Evolutionary conservation across 768 basidiomycete genomes (phyloP), one percentile per base, ranked within the genome.

Genomic region (Lactarius pseudohatsudake): DNA sequence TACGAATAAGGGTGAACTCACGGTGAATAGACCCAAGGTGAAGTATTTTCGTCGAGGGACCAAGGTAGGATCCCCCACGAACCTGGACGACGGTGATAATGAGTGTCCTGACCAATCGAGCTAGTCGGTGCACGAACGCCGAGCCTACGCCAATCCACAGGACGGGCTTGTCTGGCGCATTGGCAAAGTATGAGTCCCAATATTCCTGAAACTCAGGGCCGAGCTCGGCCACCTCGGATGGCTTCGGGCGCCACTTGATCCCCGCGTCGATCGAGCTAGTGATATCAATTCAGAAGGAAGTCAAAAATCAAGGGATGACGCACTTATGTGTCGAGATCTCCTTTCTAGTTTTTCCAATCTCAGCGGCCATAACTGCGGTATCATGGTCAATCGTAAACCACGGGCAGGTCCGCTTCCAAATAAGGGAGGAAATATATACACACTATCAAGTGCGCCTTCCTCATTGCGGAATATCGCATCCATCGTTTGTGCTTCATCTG

Each of bases 251-350:
- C 20, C 69, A 40, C 60, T 75, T 76, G 64, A 73, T 55, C 1
- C 69, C 74, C 0, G 66, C 66, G 30, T 75, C 75, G n/a, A 74
- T 11, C 16, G 62, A 67, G 53, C 75, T 75, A 57, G 34, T 22
- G 2, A 30, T 8, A 36, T 58, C 10, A 38, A 34, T 2, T 26
- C 54, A 55, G 16, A 28, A 54, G n/a, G 15, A 7, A 4, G 63
- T 8, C 26, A n/a, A 40, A 22, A 22, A 8, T 1, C 18, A 26
- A 16, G n/a, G 18, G 13, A 73, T 79, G 70, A 86, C 32, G 32
- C 32, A 32, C 88, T 85, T 88, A 68, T 82, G 79, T 0, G 85
- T 78, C 70, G 71, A 89, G 77, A 56, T 83, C 70, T 3, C 85
- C 85, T 43, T 72, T 77, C 0, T 84, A 0, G 74, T 72, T 22